These are phyloP conservation scores for Coemansia sp. DNA, from an alignment of 192 early-diverging fungal genomes.

Conservation along the genomic window DNA sequence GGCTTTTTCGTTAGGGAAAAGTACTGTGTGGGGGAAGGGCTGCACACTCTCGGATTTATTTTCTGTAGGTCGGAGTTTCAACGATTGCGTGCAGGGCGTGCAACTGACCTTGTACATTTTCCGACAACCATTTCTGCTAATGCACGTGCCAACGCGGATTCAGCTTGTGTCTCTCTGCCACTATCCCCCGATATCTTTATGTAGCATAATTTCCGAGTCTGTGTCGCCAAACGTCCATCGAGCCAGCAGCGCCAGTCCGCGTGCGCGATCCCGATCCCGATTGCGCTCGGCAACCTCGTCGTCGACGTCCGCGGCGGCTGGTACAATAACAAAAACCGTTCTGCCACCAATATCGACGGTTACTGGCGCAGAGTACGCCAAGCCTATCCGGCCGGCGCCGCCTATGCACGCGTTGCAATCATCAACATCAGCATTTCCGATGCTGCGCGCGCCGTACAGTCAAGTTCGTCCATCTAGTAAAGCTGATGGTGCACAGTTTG, in stretches of 20 bases:
- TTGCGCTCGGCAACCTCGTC: conserved; percentile 7
- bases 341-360: conserved; percentile 39
- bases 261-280: conserved; percentile 8
- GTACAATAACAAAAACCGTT: background rate
- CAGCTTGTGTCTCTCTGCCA: background rate
- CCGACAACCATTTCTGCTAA: conserved; percentile 14
- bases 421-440: conserved; percentile 12
- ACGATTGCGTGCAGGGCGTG: conserved; percentile 14
- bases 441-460: conserved; percentile 35
- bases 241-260: conserved; percentile 12
- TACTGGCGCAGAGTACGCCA: conserved; percentile 1
- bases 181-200: background rate
- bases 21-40: background rate
- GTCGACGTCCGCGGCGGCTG: background rate
- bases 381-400: background rate
- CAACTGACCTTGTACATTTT: background rate
- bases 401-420: conserved; percentile 13
- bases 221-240: conserved; percentile 9
- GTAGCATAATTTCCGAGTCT: conserved; percentile 45
- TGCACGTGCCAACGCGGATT: background rate
- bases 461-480: conserved; percentile 20
- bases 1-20: background rate
- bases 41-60: background rate
- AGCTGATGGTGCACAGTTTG: conserved; percentile 24
- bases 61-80: background rate